These are phyloP conservation scores for Grigorovia yakushimaensis DNA, from an alignment of 805 yeast genomes.

Conservation along the genomic window DNA sequence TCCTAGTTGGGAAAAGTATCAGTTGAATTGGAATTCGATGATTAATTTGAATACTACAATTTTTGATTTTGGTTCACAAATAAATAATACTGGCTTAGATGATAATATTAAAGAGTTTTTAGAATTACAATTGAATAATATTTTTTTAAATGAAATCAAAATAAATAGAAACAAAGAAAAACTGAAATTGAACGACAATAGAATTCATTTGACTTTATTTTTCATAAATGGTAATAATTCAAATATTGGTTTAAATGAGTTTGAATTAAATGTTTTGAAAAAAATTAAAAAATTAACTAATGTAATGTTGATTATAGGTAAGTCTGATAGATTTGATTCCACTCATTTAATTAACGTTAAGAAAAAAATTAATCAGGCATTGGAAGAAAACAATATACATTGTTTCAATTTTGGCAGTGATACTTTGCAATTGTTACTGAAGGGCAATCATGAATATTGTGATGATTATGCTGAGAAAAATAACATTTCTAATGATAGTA, in stretches of 20 bases:
- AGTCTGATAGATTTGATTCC: slow-evolving; percentile 69
- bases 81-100: slow-evolving; percentile 49
- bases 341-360: slow-evolving; percentile 50
- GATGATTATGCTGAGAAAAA: neutral
- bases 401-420: slow-evolving; percentile 65
- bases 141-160: slow-evolving; percentile 64
- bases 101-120: slow-evolving; percentile 47
- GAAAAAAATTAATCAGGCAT: slow-evolving; percentile 44
- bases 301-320: slow-evolving; percentile 72
- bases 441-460: slow-evolving; percentile 4
- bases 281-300: slow-evolving; percentile 64
- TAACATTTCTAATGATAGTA: neutral
- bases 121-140: slow-evolving; percentile 61
- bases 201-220: slow-evolving; percentile 72
- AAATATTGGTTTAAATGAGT: slow-evolving; percentile 29
- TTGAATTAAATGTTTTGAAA: slow-evolving; percentile 63
- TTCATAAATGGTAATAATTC: slow-evolving; percentile 52
- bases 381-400: slow-evolving; percentile 48
- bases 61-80: slow-evolving; percentile 25
- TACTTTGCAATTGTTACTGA: slow-evolving; percentile 28
- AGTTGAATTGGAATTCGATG: neutral
- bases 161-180: slow-evolving; percentile 53
- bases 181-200: slow-evolving; percentile 41
- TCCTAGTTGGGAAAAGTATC: neutral
- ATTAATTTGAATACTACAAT: slow-evolving; percentile 45